Base-by-base conservation (phyloP, 768 basidiomycete genomes). In the Tephrocybe sp. region DNA sequence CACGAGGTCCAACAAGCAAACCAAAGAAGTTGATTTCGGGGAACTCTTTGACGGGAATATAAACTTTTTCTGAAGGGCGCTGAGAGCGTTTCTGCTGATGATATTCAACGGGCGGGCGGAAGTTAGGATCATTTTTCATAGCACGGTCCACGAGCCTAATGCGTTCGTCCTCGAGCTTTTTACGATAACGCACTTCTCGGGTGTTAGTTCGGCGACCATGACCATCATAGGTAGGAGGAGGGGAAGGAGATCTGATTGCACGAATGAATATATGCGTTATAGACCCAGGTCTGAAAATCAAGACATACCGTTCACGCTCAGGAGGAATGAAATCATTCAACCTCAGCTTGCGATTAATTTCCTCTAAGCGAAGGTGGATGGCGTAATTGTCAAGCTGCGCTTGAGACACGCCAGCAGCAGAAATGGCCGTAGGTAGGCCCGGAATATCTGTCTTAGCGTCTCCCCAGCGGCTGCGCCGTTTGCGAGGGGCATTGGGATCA, bases 21-120 rank as follows among this genome's bases (percentile, higher is more conserved):
- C 97, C 97, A 62, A 99, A 98, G 74, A 98, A 99, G 68, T 99
- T 99, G 77, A 99, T 98, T 72, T 98, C 96, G 1, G 97, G 97
- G 61, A 99, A 99, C 71, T 99, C 97, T 69, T 99, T 98, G 66
- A 98, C 95, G 35, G 97, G 97, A 54, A 99, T 98, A 67, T 98
- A 99, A 54, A 99, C 97, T 72, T 98, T 98, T 53, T 99, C 97
- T 31, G 90, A 89, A 12, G 96, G 95, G 41, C 93, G 83, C 52
- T 91, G 89, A 36, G 90, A 91, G 30, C 93, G 87, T 69, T 97
- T 96, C 66, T 93, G 87, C 67, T 93, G 89, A 56, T 92, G 89
- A 65, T 98, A 96, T 69, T 99, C 97, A 49, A 92, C 88, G 9
- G 97, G 97, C 48, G 97, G 94, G 36, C 90, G 91, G 77, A 96